phyloP scores from a whole-genome alignment of 1,284 basidiomycete genomes.

The Papiliotrema nemorosa region DNA sequence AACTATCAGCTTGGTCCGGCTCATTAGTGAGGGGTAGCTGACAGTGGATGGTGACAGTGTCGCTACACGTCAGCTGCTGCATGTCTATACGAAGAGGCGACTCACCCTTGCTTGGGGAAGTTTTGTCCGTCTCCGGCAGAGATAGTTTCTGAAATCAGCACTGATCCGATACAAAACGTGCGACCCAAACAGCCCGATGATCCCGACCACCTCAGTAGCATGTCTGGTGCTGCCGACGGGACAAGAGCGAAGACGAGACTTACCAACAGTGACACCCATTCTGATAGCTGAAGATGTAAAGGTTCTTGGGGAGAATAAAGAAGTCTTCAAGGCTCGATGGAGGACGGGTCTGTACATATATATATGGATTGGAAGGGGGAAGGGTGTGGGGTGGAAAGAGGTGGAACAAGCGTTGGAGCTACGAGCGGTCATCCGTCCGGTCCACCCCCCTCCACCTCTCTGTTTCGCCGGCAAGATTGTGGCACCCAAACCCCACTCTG shows the following conservation, averaged over 20 bases:
- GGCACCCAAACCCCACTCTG: no score
- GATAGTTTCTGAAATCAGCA: constrained; percentile 29
- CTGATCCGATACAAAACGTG: background rate
- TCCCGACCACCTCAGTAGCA: background rate
- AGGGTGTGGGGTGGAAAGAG: background rate
- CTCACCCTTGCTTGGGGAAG: constrained; percentile 46
- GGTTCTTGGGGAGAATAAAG: constrained; percentile 19
- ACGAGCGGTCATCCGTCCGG: no score
- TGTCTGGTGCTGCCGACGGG: background rate
- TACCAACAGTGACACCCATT: constrained; percentile 50
- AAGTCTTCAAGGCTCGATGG: background rate
- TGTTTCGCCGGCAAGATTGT: no score
- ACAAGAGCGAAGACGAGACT: constrained; percentile 5
- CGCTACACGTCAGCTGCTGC: constrained; percentile 8
- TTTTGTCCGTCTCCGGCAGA: constrained; percentile 47
- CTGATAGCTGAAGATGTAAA: constrained; percentile 42
- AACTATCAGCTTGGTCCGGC: background rate
- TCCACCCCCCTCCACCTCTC: no score
- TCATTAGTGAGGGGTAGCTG: constrained; percentile 6
- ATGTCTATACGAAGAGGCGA: background rate
- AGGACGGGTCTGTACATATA: constrained; percentile 3
- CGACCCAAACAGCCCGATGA: background rate
- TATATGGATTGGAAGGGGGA: background rate
- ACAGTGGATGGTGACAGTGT: constrained; percentile 50
- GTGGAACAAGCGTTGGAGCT: no score